Conservation (phyloP, 2,329 filamentous ascomycete species). For the Cytospora chrysosperma region DNA sequence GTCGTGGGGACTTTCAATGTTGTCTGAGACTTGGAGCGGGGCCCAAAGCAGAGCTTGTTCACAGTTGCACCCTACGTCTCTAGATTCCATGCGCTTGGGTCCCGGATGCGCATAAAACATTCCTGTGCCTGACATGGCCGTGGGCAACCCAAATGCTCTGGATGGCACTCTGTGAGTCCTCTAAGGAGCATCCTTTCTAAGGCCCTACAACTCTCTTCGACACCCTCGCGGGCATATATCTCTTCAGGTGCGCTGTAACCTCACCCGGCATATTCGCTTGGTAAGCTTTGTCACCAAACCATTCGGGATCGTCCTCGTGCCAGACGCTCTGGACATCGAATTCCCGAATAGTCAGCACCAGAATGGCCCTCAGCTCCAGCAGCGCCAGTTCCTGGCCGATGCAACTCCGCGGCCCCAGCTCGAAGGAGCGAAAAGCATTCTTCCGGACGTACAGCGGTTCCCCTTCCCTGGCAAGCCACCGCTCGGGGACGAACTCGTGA, state of each 20-base stretch:
- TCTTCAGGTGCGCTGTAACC: slow-evolving; percentile 14
- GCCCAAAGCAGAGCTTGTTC: too few relatives aligned
- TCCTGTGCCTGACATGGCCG: too few relatives aligned
- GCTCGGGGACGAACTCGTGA: slow-evolving; percentile 41
- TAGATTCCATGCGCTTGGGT: too few relatives aligned
- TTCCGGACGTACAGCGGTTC: slow-evolving; percentile 29
- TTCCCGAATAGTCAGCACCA: slow-evolving; percentile 23
- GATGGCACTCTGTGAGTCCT: neutral
- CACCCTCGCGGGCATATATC: slow-evolving; percentile 15
- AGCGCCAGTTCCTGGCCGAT: slow-evolving; percentile 38
- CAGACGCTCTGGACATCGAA: slow-evolving; percentile 20
- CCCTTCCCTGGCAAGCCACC: slow-evolving; percentile 36
- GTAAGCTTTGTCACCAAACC: slow-evolving; percentile 16
- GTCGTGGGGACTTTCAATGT: too few relatives aligned
- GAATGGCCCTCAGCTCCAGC: slow-evolving; percentile 34
- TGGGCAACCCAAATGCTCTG: neutral
- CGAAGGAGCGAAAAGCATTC: slow-evolving; percentile 38
- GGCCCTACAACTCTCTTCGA: slow-evolving; percentile 1
- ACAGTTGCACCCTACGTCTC: too few relatives aligned
- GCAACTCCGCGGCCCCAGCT: slow-evolving; percentile 38
- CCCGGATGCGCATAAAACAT: too few relatives aligned
- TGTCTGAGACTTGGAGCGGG: too few relatives aligned
- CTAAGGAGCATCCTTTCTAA: neutral
- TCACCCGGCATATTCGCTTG: neutral
- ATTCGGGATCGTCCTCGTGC: slow-evolving; percentile 13